Conservation (phyloP, 768 basidiomycete genomes). For the Boletus vermiculosoides region DNA sequence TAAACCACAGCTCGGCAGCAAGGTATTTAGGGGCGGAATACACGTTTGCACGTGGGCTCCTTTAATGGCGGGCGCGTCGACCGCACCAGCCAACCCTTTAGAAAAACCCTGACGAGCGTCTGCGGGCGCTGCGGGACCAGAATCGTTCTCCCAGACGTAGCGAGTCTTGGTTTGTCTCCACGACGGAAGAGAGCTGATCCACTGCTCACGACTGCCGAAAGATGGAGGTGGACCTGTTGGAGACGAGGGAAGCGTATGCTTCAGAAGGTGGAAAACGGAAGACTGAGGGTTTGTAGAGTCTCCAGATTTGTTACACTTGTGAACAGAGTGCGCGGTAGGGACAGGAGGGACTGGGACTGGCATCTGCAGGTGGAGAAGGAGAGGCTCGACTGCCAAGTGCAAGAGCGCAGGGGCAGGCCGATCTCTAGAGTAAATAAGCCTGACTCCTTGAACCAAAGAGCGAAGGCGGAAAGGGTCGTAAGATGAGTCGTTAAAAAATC, state of each 20-base stretch:
- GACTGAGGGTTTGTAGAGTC: slow-evolving; percentile 36
- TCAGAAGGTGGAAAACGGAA: slow-evolving; percentile 52
- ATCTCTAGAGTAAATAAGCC: slow-evolving; percentile 41
- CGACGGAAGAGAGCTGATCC: slow-evolving; percentile 68
- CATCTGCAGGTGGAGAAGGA: slow-evolving; percentile 61
- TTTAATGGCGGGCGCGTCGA: slow-evolving; percentile 80
- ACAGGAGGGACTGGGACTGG: slow-evolving; percentile 78
- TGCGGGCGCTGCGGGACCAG: slow-evolving; percentile 2
- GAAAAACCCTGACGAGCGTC: slow-evolving; percentile 57
- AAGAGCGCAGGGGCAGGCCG: slow-evolving; percentile 42
- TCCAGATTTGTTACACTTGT: slow-evolving; percentile 55
- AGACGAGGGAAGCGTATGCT: slow-evolving; percentile 57
- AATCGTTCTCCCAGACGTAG: slow-evolving; percentile 62
- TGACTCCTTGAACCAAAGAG: slow-evolving; percentile 41
- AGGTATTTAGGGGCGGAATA: slow-evolving; percentile 66
- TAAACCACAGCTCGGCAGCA: slow-evolving; percentile 8
- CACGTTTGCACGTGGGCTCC: slow-evolving; percentile 81
- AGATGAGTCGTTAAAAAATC: slow-evolving; percentile 61
- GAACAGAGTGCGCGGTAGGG: slow-evolving; percentile 60
- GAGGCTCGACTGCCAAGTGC: slow-evolving; percentile 44
- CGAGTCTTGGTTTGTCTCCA: slow-evolving; percentile 70
- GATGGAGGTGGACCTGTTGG: slow-evolving; percentile 63
- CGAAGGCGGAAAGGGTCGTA: slow-evolving; percentile 54
- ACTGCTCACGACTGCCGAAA: slow-evolving; percentile 66
- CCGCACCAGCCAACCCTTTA: slow-evolving; percentile 73